A percentile compares a stretch with the other conserved stretches of the same genome.
These are phyloP conservation scores for Bryum argenteum DNA, from an alignment of 225 moss, liverwort and hornwort species.

Conservation along the genomic window DNA sequence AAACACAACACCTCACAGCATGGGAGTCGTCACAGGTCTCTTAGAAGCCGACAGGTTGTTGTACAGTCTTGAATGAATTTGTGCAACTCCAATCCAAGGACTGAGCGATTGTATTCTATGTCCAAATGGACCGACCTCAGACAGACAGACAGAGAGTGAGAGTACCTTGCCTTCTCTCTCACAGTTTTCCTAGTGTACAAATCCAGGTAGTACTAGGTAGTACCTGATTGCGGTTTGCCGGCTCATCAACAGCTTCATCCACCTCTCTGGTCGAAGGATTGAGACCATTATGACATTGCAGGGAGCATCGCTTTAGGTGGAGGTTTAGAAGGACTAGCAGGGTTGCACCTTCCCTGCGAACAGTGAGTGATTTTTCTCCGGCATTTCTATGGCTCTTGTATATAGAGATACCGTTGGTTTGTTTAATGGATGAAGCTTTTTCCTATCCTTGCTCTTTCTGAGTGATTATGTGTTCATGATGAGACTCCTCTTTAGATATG, in stretches of 20 bases:
- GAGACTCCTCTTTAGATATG: background rate
- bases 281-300: conserved; percentile 26
- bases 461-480: background rate
- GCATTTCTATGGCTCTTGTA: conserved; percentile 40
- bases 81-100: conserved; percentile 21
- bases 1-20: conserved; percentile 29
- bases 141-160: conserved; percentile 22
- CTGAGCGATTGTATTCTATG: conserved; percentile 25
- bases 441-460: background rate
- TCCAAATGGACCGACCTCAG: conserved; percentile 28
- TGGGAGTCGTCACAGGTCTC: conserved; percentile 37
- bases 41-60: conserved; percentile 43
- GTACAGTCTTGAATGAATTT: conserved; percentile 37
- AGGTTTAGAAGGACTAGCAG: conserved; percentile 6
- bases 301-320: conserved; percentile 29
- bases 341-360: conserved; percentile 14
- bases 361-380: conserved; percentile 30
- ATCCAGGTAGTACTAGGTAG: conserved; percentile 33
- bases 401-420: conserved; percentile 29
- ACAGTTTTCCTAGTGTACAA: conserved; percentile 43
- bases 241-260: conserved; percentile 18
- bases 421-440: conserved; percentile 8
- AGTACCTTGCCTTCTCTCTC: conserved; percentile 20
- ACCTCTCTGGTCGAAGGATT: conserved; percentile 24
- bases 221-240: conserved; percentile 15